phyloP scores from a whole-genome alignment of 768 basidiomycete species.

The Kockovaella imperatae region DNA sequence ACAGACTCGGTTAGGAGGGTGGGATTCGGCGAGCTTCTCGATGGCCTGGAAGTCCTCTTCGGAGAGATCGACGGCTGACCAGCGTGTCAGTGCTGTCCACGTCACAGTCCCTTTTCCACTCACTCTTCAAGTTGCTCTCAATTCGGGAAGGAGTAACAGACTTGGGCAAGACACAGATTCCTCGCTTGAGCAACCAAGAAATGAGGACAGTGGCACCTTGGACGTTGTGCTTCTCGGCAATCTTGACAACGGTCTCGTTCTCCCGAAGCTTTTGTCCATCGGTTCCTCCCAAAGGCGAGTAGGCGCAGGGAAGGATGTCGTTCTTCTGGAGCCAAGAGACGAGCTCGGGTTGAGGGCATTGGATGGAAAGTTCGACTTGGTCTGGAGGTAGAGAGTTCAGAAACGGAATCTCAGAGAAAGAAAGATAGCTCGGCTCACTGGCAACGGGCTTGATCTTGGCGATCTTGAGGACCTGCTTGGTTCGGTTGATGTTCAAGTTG shows the following conservation, averaged over 20 bases:
- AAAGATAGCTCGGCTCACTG: no score
- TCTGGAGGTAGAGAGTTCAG: slow-evolving; percentile 48
- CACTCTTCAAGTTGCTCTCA: slow-evolving; percentile 55
- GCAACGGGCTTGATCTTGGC: slow-evolving; percentile 27
- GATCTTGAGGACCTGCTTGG: slow-evolving; percentile 20
- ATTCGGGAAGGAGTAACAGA: slow-evolving; percentile 64
- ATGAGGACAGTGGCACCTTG: slow-evolving; percentile 69
- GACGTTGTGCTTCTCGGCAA: slow-evolving; percentile 58
- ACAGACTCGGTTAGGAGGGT: slow-evolving; percentile 35
- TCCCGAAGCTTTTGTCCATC: slow-evolving; percentile 53
- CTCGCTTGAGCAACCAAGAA: slow-evolving; percentile 59
- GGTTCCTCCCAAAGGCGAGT: slow-evolving; percentile 65
- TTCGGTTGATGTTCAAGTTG: slow-evolving; percentile 65
- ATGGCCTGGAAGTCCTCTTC: slow-evolving; percentile 31
- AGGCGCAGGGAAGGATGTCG: slow-evolving; percentile 61
- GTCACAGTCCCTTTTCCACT: neutral
- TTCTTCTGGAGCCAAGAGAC: slow-evolving; percentile 64
- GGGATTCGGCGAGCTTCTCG: slow-evolving; percentile 25
- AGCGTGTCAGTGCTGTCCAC: neutral
- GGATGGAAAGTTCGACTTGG: slow-evolving; percentile 71
- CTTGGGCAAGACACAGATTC: slow-evolving; percentile 67
- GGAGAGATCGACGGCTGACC: slow-evolving; percentile 29
- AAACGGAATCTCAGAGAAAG: neutral
- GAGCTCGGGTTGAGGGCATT: slow-evolving; percentile 70
- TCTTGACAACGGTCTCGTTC: slow-evolving; percentile 55